Base-by-base conservation (phyloP, 441 rosid genomes). In the Daphne laureola region DNA sequence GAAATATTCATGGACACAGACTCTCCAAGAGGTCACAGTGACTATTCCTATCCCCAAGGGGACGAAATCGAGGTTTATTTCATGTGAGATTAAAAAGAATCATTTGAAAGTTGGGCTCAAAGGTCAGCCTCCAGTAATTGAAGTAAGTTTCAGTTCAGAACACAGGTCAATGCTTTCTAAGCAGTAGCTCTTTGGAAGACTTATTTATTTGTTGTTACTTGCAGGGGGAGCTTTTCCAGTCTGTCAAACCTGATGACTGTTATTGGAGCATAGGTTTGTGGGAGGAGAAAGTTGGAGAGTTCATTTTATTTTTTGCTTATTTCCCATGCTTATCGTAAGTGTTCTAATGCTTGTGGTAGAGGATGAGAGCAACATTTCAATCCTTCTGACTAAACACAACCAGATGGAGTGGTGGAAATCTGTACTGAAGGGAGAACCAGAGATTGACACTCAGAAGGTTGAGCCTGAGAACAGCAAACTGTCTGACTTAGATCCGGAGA, bases 381-480 rank as follows among this genome's bases (percentile, higher is more conserved):
- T 93, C 57, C 88, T 87, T 35, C 59, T 93, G 77, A 93, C 98
- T 14, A 93, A 93, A 84, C 85, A 82, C 50, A 84, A 90, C 64
- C 96, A 90, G 64, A 80, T 90, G 98, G 90, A 87, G 38, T 93
- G 97, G 97, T 93, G 98, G 98, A 85, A 82, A 61, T 77, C 75
- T 16, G 43, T 89, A 68, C 71, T 87, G 58, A 90, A 93, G 64
- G 99, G 97, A 49, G 99, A 72, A 44, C 93, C 99, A 59, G 95
- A 93, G 55, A 70, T 87, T 35, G 93, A 93, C 57, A 90, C 99
- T 2, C 99, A 90, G 71, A 93, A 90, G 66, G 96, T 89, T 64
- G 97, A 93, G 67, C 97, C 99, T 42, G 97, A 93, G 73, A 84
- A 51, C 66, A 89, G 96, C 73, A 90, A 85, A 66, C 69, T 93